Evolutionary conservation across 306 rosid genomes (phyloP).

Genomic region (Gillenia trifoliata): DNA sequence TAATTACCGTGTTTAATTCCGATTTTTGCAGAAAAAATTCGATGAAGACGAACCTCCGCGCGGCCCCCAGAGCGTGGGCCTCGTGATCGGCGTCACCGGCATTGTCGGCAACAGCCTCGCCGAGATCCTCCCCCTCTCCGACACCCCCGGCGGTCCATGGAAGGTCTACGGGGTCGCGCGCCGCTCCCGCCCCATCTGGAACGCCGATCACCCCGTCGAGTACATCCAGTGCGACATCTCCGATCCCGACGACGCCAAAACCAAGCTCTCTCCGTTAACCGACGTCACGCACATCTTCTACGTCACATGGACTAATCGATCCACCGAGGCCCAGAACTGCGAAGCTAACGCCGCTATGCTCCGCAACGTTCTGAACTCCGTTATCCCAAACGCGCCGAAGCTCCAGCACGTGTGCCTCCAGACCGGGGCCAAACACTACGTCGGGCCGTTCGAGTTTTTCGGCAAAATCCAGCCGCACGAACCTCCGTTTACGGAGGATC

Average conservation of each 20-base stretch:
- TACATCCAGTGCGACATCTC: slow-evolving; percentile 69
- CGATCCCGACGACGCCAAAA: slow-evolving; percentile 39
- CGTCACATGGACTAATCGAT: slow-evolving; percentile 46
- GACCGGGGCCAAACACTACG: slow-evolving; percentile 57
- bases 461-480: slow-evolving; percentile 40
- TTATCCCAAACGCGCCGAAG: slow-evolving; percentile 55
- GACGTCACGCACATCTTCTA: slow-evolving; percentile 74
- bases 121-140: slow-evolving; percentile 66
- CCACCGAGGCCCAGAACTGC: slow-evolving; percentile 53
- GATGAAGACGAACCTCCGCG: slow-evolving; percentile 49
- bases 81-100: slow-evolving; percentile 65
- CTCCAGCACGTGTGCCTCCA: slow-evolving; percentile 73
- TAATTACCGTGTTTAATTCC: not conserved
- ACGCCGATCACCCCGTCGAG: slow-evolving; percentile 58
- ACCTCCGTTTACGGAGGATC: slow-evolving; percentile 62
- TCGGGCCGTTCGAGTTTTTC: slow-evolving; percentile 39
- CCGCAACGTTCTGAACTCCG: slow-evolving; percentile 40
- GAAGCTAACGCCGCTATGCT: slow-evolving; percentile 55
- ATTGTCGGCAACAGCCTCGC: slow-evolving; percentile 81
- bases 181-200: slow-evolving; percentile 65
- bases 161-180: slow-evolving; percentile 79
- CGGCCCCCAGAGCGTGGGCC: slow-evolving; percentile 41
- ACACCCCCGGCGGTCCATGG: slow-evolving; percentile 85
- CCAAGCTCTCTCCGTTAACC: slow-evolving; percentile 51
- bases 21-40: slow-evolving; percentile 39